Evolutionary conservation across 257 asterid genomes (phyloP).

Genomic region (Fraxinus cuspidata): DNA sequence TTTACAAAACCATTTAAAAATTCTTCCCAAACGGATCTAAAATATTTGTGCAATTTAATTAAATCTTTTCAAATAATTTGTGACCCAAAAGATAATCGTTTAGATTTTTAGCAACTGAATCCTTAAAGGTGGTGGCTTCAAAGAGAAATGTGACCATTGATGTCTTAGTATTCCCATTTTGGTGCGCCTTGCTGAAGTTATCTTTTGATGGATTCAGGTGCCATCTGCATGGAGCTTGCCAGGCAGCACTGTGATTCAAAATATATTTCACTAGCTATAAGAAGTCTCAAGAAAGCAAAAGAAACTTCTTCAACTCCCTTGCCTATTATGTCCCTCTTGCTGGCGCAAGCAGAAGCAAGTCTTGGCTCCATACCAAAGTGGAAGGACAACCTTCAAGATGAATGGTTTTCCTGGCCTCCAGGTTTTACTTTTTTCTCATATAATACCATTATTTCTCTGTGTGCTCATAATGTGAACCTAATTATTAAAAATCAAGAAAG

Average conservation of each 20-base stretch:
- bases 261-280: constrained; percentile 60
- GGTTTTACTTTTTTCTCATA: constrained; percentile 44
- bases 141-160: not conserved
- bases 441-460: constrained; percentile 3
- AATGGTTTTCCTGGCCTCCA: constrained; percentile 88
- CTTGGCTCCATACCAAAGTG: constrained; percentile 72
- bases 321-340: constrained; percentile 68
- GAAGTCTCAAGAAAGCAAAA: constrained; percentile 79
- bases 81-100: not conserved
- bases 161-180: not conserved
- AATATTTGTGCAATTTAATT: constrained; percentile 19
- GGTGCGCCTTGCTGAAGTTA: not conserved
- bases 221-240: constrained; percentile 88
- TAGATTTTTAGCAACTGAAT: constrained; percentile 4
- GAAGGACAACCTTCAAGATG: constrained; percentile 66
- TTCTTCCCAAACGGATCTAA: not conserved
- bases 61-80: not conserved
- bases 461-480: not conserved
- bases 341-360: constrained; percentile 96
- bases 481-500: constrained; percentile 6
- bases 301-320: constrained; percentile 41
- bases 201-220: constrained; percentile 52
- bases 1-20: no score
- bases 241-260: constrained; percentile 68
- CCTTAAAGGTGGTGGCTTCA: not conserved